Conservation (phyloP, 176 grass and related monocot species). For the Musa acuminata region DNA sequence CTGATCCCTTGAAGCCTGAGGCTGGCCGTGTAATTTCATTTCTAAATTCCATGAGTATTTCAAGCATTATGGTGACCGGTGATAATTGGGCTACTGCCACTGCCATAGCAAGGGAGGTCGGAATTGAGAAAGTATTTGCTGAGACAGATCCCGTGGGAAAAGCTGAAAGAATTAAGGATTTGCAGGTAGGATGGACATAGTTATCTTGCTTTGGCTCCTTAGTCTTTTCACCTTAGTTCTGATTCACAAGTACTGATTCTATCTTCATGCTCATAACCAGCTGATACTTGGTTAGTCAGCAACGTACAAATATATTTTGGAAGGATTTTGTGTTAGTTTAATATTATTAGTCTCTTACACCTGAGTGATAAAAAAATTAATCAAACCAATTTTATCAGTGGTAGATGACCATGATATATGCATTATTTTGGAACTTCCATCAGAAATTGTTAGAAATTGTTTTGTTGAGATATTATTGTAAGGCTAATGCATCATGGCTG, state of each 20-base stretch:
- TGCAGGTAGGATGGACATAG: slow-evolving; percentile 47
- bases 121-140: slow-evolving; percentile 64
- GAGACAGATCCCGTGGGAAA: slow-evolving; percentile 88
- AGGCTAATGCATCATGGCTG: neutral
- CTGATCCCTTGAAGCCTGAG: slow-evolving; percentile 90
- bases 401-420: no score
- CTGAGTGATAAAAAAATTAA: neutral
- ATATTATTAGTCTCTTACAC: neutral
- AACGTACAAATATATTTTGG: neutral
- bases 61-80: slow-evolving; percentile 91
- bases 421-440: no score
- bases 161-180: slow-evolving; percentile 79
- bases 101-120: slow-evolving; percentile 84
- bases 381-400: neutral
- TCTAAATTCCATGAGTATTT: slow-evolving; percentile 75
- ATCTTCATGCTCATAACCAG: neutral
- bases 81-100: slow-evolving; percentile 91
- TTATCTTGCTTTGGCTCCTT: neutral
- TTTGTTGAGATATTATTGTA: neutral
- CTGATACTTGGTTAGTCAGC: neutral
- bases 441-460: no score
- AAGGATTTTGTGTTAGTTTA: neutral
- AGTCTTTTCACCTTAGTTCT: neutral
- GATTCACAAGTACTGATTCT: neutral
- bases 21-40: slow-evolving; percentile 60